These are phyloP conservation scores for Trametes meyenii DNA, from an alignment of 768 basidiomycete genomes.

Conservation along the genomic window DNA sequence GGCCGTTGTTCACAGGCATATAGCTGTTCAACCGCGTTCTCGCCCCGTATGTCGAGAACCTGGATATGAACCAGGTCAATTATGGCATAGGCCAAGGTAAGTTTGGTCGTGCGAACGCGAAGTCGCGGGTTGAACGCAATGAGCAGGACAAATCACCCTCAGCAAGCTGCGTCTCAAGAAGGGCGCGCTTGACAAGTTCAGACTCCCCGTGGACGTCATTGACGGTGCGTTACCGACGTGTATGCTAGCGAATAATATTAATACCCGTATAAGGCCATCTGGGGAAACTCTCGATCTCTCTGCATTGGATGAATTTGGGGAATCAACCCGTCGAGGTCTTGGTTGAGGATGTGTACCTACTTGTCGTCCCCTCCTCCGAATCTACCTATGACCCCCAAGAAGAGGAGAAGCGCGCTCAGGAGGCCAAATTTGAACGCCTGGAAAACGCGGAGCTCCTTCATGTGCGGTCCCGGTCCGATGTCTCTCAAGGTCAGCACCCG, in stretches of 20 bases:
- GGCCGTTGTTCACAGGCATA: neutral
- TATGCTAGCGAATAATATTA: neutral
- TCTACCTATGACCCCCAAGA: constrained; percentile 75
- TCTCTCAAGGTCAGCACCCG: constrained; percentile 45
- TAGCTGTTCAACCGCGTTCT: constrained; percentile 89
- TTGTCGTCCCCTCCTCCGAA: constrained; percentile 82
- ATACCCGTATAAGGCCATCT: constrained; percentile 61
- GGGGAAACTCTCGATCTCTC: constrained; percentile 81
- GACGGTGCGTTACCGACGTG: constrained; percentile 60
- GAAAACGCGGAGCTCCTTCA: constrained; percentile 86
- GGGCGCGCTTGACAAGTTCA: constrained; percentile 92
- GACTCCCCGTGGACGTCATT: constrained; percentile 91
- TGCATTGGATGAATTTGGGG: constrained; percentile 88
- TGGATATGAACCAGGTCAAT: constrained; percentile 94
- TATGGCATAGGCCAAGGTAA: constrained; percentile 88
- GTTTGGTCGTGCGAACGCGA: constrained; percentile 6
- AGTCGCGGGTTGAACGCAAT: constrained; percentile 4
- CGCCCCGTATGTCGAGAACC: constrained; percentile 93
- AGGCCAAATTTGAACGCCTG: constrained; percentile 86
- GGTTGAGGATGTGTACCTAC: constrained; percentile 93
- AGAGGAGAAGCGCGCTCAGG: constrained; percentile 80
- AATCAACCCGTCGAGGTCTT: constrained; percentile 90
- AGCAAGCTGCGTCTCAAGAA: constrained; percentile 87
- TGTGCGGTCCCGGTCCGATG: constrained; percentile 58
- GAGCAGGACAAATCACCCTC: constrained; percentile 72